These are phyloP conservation scores for Piper betle DNA, from an alignment of 164 flowering plant species.

Conservation along the genomic window DNA sequence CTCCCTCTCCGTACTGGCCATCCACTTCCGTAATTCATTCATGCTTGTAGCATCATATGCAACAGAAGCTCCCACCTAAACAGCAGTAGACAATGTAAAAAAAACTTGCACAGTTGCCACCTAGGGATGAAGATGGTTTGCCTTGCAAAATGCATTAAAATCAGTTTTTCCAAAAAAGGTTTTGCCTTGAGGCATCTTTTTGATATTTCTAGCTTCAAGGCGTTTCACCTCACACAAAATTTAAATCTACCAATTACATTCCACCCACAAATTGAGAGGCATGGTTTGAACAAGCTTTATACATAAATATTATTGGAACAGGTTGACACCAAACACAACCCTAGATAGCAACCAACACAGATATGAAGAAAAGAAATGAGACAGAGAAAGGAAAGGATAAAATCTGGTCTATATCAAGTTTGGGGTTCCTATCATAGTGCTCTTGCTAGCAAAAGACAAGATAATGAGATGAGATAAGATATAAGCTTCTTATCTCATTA, in stretches of 20 bases:
- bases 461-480: background rate
- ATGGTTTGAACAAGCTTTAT: too few species aligned
- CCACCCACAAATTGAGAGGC: too few species aligned
- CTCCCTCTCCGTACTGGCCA: conserved; percentile 97
- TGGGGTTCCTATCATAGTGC: too few species aligned
- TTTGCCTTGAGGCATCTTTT: background rate
- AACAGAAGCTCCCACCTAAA: conserved; percentile 87
- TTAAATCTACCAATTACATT: background rate
- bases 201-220: background rate
- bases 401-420: too few species aligned
- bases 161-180: background rate
- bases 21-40: conserved; percentile 97
- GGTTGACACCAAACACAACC: too few species aligned
- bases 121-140: background rate
- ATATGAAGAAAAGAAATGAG: too few species aligned
- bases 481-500: too few species aligned
- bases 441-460: too few species aligned
- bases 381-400: too few species aligned
- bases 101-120: background rate
- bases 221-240: background rate
- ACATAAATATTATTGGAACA: too few species aligned
- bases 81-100: background rate
- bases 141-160: background rate
- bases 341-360: too few species aligned
- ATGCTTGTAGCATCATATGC: conserved; percentile 83